Evolutionary conservation across 371 early-diverging fungal species (phyloP).

Genomic region (Mortierella sp.): DNA sequence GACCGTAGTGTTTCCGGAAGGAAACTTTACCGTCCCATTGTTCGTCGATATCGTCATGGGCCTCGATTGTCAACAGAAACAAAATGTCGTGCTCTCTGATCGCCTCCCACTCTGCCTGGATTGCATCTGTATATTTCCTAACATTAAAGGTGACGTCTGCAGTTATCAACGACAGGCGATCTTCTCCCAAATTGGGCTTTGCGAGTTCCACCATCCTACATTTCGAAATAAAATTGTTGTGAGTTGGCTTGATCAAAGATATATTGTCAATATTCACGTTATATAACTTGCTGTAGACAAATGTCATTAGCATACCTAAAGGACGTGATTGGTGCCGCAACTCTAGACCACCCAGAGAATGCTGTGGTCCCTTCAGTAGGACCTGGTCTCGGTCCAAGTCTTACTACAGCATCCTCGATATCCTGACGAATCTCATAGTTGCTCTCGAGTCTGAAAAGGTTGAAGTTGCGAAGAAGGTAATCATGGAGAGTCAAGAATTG

Average conservation of each 20-base stretch:
- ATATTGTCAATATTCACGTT: too few species aligned
- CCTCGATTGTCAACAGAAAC: slow-evolving; percentile 80
- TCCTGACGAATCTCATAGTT: slow-evolving; percentile 89
- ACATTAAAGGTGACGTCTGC: slow-evolving; percentile 81
- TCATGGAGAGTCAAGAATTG: slow-evolving; percentile 95
- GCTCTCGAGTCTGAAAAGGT: slow-evolving; percentile 85
- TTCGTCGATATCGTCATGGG: slow-evolving; percentile 66
- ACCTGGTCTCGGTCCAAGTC: slow-evolving; percentile 78
- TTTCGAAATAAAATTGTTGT: neutral
- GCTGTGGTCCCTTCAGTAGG: slow-evolving; percentile 72
- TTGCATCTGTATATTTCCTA: slow-evolving; percentile 72
- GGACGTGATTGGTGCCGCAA: slow-evolving; percentile 81
- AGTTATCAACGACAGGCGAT: slow-evolving; percentile 77
- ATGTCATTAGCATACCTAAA: slow-evolving; percentile 61
- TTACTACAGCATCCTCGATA: slow-evolving; percentile 87
- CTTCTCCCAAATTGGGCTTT: slow-evolving; percentile 82
- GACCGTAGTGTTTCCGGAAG: slow-evolving; percentile 79
- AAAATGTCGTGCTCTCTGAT: slow-evolving; percentile 86
- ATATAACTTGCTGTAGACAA: neutral
- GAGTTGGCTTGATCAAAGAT: too few species aligned
- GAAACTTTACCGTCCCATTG: slow-evolving; percentile 59
- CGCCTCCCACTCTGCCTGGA: slow-evolving; percentile 91
- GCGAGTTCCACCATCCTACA: slow-evolving; percentile 77
- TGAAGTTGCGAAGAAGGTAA: slow-evolving; percentile 88
- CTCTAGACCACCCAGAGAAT: slow-evolving; percentile 94